Evolutionary conservation across 805 yeast species (phyloP).

Genomic region (Saccharomycopsis oosterbeekiorum): DNA sequence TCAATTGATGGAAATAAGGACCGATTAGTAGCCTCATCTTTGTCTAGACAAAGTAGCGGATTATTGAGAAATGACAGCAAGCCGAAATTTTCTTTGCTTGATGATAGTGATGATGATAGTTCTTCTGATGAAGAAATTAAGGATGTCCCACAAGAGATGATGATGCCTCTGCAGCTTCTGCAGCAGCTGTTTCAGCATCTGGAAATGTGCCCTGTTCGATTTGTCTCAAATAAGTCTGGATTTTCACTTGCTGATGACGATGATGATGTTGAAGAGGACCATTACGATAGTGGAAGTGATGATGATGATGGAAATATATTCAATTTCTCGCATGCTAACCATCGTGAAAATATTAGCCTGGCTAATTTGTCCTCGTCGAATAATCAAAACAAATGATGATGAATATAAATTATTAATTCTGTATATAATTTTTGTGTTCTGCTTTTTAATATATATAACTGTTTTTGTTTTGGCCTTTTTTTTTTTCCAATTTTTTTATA

Average conservation of each 20-base stretch:
- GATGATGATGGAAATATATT: constrained; percentile 14
- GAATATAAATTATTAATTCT: background rate
- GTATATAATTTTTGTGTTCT: background rate
- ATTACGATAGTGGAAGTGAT: constrained; percentile 1
- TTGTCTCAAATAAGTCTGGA: background rate
- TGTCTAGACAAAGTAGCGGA: background rate
- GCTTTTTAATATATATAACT: background rate
- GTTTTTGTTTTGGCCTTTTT: background rate
- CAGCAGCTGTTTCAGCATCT: background rate
- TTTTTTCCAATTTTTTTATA: background rate
- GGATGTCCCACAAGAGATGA: background rate
- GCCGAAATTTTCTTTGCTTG: background rate
- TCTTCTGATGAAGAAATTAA: background rate
- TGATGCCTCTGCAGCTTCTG: background rate
- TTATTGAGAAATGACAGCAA: background rate
- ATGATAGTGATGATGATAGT: background rate
- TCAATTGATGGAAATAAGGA: background rate
- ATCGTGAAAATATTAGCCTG: background rate
- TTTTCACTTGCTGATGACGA: background rate
- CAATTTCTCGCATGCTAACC: constrained; percentile 2
- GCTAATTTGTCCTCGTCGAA: background rate
- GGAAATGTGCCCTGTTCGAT: background rate
- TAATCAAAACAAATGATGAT: background rate
- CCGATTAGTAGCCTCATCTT: background rate
- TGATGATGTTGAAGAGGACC: constrained; percentile 1